These are phyloP conservation scores for Mentha longifolia DNA, from an alignment of 257 asterid species.

Conservation along the genomic window DNA sequence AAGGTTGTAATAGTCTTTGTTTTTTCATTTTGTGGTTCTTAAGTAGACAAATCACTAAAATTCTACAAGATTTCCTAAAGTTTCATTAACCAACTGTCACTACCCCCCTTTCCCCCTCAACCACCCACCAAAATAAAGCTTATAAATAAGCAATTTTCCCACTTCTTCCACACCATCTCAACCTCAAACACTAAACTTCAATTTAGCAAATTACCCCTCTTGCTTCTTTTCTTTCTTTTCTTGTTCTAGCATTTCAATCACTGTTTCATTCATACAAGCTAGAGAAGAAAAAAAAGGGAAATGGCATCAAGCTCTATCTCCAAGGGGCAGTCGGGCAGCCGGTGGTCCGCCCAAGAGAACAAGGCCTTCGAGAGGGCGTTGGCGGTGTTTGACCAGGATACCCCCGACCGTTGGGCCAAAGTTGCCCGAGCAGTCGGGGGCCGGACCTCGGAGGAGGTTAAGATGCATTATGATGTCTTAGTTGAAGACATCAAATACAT, in stretches of 20 bases:
- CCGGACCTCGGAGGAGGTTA: conserved; percentile 73
- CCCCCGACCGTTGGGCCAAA: conserved; percentile 85
- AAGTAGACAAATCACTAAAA: conserved; percentile 46
- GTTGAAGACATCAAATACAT: conserved; percentile 62
- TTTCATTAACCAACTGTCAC: conserved; percentile 40
- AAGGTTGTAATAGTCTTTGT: conserved; percentile 28
- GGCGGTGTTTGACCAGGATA: conserved; percentile 71
- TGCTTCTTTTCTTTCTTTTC: background rate
- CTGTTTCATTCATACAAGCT: background rate
- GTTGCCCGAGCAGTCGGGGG: conserved; percentile 79
- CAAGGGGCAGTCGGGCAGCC: conserved; percentile 32
- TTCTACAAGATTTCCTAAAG: conserved; percentile 41
- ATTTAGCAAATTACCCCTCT: background rate
- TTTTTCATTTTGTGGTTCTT: conserved; percentile 60
- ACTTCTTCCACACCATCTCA: conserved; percentile 30
- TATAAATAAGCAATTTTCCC: conserved; percentile 45
- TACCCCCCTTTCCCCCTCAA: conserved; percentile 7
- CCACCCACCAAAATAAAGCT: conserved; percentile 20
- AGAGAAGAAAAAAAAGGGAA: background rate
- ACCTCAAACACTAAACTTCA: background rate
- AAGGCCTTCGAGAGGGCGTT: conserved; percentile 83
- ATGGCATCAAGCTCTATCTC: conserved; percentile 57
- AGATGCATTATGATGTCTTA: conserved; percentile 69
- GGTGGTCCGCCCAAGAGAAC: conserved; percentile 76
- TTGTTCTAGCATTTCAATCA: background rate